A percentile compares a stretch with the other conserved stretches of the same genome.
These are phyloP conservation scores for Musa itinerans DNA, from an alignment of 176 grass and related monocot genomes.

Conservation along the genomic window DNA sequence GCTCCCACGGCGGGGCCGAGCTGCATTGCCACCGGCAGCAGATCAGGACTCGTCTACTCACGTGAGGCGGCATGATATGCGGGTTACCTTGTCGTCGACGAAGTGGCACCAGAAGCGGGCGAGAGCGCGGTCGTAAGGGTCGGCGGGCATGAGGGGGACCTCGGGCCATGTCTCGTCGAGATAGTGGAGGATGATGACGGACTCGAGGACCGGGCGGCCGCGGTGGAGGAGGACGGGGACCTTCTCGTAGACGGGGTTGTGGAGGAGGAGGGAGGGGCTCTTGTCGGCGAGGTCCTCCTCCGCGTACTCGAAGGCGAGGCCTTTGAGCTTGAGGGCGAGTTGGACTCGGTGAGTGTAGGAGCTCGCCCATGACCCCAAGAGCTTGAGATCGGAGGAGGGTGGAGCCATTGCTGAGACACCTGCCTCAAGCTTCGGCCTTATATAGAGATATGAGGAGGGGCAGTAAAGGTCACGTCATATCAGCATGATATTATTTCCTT, in stretches of 20 bases:
- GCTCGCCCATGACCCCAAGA: constrained; percentile 27
- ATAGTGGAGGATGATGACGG: constrained; percentile 45
- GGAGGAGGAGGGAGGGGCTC: constrained; percentile 29
- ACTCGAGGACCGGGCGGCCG: constrained; percentile 24
- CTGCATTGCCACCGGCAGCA: neutral
- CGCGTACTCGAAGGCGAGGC: constrained; percentile 37
- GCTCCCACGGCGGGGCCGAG: neutral
- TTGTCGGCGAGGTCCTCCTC: constrained; percentile 51
- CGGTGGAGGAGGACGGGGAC: constrained; percentile 39
- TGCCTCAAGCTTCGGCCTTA: neutral
- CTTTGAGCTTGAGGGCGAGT: constrained; percentile 40
- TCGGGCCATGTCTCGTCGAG: constrained; percentile 33
- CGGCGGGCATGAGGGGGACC: constrained; percentile 13
- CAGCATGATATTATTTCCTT: no score
- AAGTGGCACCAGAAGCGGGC: constrained; percentile 50
- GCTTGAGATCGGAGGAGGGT: neutral
- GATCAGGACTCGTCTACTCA: neutral
- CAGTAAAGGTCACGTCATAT: no score
- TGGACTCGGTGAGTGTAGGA: constrained; percentile 19
- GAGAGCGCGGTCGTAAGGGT: constrained; percentile 18
- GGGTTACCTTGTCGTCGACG: constrained; percentile 30
- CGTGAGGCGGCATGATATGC: neutral
- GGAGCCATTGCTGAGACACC: neutral
- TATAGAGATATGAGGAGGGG: neutral
- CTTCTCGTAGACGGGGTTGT: constrained; percentile 38